A percentile compares a stretch with the other conserved stretches of the same genome.
Conservation (phyloP, 2,329 filamentous ascomycete species). For the Grosmannia penicillata region DNA sequence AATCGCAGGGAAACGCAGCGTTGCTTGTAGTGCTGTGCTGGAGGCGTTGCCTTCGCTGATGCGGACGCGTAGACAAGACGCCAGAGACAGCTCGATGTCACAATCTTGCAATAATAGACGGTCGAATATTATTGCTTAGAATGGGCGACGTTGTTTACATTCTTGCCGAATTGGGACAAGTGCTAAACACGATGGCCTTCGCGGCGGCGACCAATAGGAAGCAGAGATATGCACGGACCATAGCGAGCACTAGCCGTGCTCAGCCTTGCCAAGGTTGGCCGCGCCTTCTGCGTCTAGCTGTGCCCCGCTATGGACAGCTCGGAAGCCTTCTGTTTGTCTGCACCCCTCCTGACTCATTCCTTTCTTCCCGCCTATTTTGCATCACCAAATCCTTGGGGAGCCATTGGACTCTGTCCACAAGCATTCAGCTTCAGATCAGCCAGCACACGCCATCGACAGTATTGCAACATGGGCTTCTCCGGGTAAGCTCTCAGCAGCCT, state of each 20-base stretch:
- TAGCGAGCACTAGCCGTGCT: too few species aligned
- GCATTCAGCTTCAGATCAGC: background rate
- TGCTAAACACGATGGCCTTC: constrained; percentile 4
- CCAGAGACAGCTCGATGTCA: background rate
- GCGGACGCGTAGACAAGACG: too few species aligned
- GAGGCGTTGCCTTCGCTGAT: too few species aligned
- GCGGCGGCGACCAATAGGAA: too few species aligned
- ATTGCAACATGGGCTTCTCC: constrained; percentile 26
- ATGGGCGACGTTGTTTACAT: constrained; percentile 17
- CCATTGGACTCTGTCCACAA: too few species aligned
- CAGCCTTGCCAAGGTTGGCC: background rate
- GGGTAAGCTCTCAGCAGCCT: constrained; percentile 33
- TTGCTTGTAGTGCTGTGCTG: too few species aligned
- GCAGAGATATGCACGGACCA: too few species aligned
- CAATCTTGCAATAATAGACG: background rate
- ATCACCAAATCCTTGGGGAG: background rate
- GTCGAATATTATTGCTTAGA: too few species aligned
- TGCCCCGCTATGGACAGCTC: constrained; percentile 1
- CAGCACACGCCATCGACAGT: background rate
- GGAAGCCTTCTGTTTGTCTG: background rate
- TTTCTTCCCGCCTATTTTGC: background rate
- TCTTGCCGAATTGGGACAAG: constrained; percentile 12
- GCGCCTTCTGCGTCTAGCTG: background rate
- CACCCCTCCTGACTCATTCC: constrained; percentile 4
- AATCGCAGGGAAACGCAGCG: too few species aligned